phyloP scores from a whole-genome alignment of 75 land plant genomes.

The Selaginella moellendorffii region DNA sequence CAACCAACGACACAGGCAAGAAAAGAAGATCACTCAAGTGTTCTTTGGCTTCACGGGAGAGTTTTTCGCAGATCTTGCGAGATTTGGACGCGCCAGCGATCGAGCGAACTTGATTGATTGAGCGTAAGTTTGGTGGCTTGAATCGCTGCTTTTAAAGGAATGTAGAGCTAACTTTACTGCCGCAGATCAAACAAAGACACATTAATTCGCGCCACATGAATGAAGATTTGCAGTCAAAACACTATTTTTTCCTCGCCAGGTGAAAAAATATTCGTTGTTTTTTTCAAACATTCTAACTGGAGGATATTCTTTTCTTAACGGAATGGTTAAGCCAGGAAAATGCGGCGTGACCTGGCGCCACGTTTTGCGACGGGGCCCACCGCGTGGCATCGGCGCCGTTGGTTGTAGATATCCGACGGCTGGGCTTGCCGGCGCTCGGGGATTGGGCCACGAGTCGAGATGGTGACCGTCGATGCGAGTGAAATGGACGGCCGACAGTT shows the following conservation, averaged over 20 bases:
- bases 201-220: not conserved
- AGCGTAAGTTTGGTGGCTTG: no score
- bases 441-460: not conserved
- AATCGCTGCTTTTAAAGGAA: no score
- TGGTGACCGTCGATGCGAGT: not conserved
- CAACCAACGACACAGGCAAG: no score
- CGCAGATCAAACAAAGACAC: not conserved
- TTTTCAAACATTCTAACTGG: not conserved
- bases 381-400: not conserved
- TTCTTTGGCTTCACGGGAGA: no score
- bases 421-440: not conserved
- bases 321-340: not conserved
- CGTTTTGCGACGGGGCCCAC: not conserved
- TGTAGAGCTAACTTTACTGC: not conserved
- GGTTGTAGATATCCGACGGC: not conserved
- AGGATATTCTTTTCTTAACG: not conserved
- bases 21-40: no score
- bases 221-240: no score
- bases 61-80: no score
- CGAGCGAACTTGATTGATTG: no score
- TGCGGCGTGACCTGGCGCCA: not conserved
- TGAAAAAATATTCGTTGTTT: not conserved
- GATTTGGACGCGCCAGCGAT: no score
- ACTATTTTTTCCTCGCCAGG: no score
- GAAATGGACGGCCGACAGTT: not conserved